Conservation (phyloP, 306 rosid genomes). For the Psophocarpus tetragonolobus region DNA sequence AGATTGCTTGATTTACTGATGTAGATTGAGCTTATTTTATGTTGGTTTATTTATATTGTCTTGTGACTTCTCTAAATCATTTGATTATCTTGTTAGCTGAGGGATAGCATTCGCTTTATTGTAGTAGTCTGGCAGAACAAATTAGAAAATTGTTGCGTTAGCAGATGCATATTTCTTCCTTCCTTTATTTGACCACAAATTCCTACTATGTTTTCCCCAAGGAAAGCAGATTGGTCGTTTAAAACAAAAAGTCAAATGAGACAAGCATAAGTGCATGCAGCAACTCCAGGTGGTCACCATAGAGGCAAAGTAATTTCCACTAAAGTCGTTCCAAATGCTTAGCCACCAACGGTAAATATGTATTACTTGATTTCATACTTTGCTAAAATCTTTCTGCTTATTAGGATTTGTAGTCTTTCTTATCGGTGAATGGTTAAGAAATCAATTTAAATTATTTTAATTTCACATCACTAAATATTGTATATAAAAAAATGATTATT, state of each 20-base stretch:
- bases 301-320: constrained; percentile 70
- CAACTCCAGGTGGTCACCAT: constrained; percentile 79
- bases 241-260: constrained; percentile 68
- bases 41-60: no score
- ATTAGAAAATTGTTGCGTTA: constrained; percentile 62
- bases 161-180: constrained; percentile 86
- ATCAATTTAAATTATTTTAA: no score
- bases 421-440: no score
- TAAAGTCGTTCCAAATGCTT: constrained; percentile 63
- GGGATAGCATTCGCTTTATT: constrained; percentile 77
- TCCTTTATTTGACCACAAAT: constrained; percentile 75
- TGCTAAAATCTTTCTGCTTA: neutral
- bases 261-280: constrained; percentile 75
- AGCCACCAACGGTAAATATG: constrained; percentile 70
- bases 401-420: neutral
- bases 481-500: no score
- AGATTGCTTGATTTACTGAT: constrained; percentile 8
- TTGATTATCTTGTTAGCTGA: constrained; percentile 46
- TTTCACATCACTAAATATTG: no score
- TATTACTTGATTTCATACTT: constrained; percentile 1
- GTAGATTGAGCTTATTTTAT: no score
- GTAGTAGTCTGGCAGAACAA: constrained; percentile 69
- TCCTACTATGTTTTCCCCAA: constrained; percentile 70
- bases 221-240: constrained; percentile 69
- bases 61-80: neutral